phyloP scores from a whole-genome alignment of 352 stramenopile genomes.

The Pythium monospermum region DNA sequence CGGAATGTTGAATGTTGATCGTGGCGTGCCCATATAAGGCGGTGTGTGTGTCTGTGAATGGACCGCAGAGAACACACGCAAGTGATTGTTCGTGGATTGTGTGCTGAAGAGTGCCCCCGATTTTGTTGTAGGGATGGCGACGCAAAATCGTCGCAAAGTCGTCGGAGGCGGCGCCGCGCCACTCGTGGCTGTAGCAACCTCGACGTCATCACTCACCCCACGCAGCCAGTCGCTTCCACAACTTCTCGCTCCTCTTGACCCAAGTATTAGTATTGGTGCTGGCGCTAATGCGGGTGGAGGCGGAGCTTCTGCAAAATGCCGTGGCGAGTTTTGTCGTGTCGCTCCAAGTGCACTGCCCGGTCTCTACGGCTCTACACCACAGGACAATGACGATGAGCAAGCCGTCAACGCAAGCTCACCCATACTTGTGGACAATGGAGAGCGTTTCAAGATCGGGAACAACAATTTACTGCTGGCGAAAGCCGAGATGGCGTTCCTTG shows the following conservation, averaged over 20 bases:
- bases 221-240: conserved; percentile 46
- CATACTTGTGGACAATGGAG: conserved; percentile 34
- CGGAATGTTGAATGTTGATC: not conserved
- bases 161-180: not conserved
- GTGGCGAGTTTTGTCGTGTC: conserved; percentile 59
- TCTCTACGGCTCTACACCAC: conserved; percentile 17
- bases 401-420: not conserved
- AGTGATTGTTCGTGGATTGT: no score
- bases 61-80: conserved; percentile 1
- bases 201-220: conserved; percentile 5
- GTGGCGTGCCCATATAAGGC: not conserved
- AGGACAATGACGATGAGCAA: conserved; percentile 8
- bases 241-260: conserved; percentile 16
- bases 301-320: conserved; percentile 30
- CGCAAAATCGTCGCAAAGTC: conserved; percentile 15
- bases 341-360: conserved; percentile 30
- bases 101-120: no score
- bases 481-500: conserved; percentile 50
- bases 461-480: conserved; percentile 67
- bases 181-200: no score
- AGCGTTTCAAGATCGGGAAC: conserved; percentile 69
- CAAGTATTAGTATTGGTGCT: not conserved
- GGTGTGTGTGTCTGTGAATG: no score
- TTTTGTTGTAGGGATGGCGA: no score
- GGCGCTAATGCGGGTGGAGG: not conserved